Conservation (phyloP, 2,329 filamentous ascomycete species). For the Decorospora gaudefroyi region DNA sequence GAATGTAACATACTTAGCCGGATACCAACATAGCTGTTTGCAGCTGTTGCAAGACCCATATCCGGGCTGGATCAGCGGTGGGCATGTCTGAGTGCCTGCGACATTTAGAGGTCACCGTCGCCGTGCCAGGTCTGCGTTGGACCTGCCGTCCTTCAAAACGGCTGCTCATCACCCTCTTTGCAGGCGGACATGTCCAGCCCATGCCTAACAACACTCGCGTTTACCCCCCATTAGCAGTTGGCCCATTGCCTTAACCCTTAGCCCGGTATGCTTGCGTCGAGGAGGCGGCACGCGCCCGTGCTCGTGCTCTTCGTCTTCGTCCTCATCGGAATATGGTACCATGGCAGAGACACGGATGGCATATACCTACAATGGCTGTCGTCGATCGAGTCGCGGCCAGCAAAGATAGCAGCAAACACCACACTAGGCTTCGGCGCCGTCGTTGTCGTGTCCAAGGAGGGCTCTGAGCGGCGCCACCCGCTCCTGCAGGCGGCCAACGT, state of each 20-base stretch:
- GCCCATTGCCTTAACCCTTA: constrained; percentile 14
- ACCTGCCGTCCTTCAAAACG: constrained; percentile 11
- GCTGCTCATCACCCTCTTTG: constrained; percentile 1
- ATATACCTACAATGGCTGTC: constrained; percentile 39
- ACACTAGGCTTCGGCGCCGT: constrained; percentile 51
- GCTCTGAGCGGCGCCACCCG: constrained; percentile 47
- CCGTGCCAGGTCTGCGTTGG: constrained; percentile 11
- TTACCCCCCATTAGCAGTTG: constrained; percentile 13
- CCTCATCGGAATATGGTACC: constrained; percentile 37
- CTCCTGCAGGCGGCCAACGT: constrained; percentile 51
- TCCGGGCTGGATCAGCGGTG: neutral
- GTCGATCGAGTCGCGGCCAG: constrained; percentile 30
- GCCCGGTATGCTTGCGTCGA: constrained; percentile 40
- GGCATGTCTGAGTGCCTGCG: constrained; percentile 5
- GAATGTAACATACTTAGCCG: too few species aligned
- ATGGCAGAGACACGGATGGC: constrained; percentile 32
- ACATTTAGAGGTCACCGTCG: constrained; percentile 24
- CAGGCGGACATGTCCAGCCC: constrained; percentile 28
- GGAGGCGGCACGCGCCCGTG: constrained; percentile 40
- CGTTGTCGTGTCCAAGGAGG: constrained; percentile 49
- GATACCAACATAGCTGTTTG: too few species aligned
- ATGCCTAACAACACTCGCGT: constrained; percentile 30
- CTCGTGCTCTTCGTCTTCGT: constrained; percentile 33
- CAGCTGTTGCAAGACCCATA: neutral
- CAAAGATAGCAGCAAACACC: constrained; percentile 40